Conservation (phyloP, 1,284 basidiomycete genomes). For the Golubevia pallescens region DNA sequence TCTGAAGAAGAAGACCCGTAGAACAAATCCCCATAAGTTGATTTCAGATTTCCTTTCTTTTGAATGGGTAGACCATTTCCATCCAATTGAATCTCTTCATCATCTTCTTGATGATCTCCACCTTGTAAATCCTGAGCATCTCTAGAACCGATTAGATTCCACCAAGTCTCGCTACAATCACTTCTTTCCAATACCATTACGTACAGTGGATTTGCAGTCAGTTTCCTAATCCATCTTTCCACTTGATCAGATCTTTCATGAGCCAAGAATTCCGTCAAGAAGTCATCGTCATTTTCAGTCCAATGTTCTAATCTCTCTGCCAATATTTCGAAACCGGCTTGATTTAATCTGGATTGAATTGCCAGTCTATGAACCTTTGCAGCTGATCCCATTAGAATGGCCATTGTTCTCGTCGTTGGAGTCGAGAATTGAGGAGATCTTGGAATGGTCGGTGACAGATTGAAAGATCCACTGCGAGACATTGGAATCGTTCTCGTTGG, state of each 20-base stretch:
- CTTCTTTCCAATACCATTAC: conserved; percentile 26
- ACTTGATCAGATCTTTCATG: conserved; percentile 27
- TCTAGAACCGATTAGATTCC: conserved; percentile 13
- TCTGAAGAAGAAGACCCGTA: neutral
- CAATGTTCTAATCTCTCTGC: conserved; percentile 22
- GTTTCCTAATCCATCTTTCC: conserved; percentile 19
- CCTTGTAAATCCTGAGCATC: neutral
- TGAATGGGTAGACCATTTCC: neutral
- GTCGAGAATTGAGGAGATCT: neutral
- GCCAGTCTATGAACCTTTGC: conserved; percentile 24
- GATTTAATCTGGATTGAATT: conserved; percentile 13
- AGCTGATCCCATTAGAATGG: conserved; percentile 15
- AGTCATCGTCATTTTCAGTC: conserved; percentile 21
- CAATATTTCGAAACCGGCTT: conserved; percentile 24
- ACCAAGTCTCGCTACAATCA: conserved; percentile 13
- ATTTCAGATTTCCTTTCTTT: neutral
- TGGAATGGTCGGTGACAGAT: no score
- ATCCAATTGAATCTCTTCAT: neutral
- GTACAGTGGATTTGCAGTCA: conserved; percentile 21
- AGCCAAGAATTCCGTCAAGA: conserved; percentile 30
- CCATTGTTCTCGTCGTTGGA: conserved; percentile 17
- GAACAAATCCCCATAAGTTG: neutral
- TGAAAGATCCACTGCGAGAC: no score
- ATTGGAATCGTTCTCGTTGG: no score
- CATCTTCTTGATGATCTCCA: neutral